A percentile compares a stretch with the other conserved stretches of the same genome.
phyloP scores from a whole-genome alignment of 257 asterid genomes.

The Ligustrum vulgare region DNA sequence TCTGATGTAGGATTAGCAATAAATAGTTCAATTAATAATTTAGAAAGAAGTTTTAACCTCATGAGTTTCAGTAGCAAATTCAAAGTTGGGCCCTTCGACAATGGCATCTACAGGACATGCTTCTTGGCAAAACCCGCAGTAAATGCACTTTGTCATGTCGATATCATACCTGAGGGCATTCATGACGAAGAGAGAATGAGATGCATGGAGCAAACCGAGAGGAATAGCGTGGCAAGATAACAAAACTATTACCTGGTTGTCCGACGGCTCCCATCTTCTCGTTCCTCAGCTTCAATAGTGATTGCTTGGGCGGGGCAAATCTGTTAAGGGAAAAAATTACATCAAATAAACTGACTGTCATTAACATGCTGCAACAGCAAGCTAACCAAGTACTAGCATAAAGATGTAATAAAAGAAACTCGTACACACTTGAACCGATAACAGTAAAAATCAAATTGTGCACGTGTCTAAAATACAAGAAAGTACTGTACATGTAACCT shows the following conservation, averaged over 20 bases:
- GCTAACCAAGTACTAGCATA: neutral
- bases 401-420: neutral
- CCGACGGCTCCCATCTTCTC: slow-evolving; percentile 97
- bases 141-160: slow-evolving; percentile 96
- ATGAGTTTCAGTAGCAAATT: slow-evolving; percentile 89
- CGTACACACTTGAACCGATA: neutral
- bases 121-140: slow-evolving; percentile 97
- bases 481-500: neutral
- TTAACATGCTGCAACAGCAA: slow-evolving; percentile 4
- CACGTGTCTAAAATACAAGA: neutral
- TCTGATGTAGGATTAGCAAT: neutral
- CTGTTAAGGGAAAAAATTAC: slow-evolving; percentile 33
- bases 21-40: neutral
- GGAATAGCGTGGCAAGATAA: neutral
- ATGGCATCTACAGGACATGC: slow-evolving; percentile 99
- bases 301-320: slow-evolving; percentile 96
- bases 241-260: slow-evolving; percentile 66
- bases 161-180: slow-evolving; percentile 71
- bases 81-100: slow-evolving; percentile 96
- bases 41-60: slow-evolving; percentile 49
- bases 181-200: neutral
- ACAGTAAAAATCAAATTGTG: neutral
- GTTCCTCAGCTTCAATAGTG: slow-evolving; percentile 92
- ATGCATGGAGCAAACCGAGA: neutral
- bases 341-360: slow-evolving; percentile 8